A percentile compares a stretch with the other conserved stretches of the same genome.
Conservation (phyloP, 2,329 filamentous ascomycete species). For the Alternaria consortialis region DNA sequence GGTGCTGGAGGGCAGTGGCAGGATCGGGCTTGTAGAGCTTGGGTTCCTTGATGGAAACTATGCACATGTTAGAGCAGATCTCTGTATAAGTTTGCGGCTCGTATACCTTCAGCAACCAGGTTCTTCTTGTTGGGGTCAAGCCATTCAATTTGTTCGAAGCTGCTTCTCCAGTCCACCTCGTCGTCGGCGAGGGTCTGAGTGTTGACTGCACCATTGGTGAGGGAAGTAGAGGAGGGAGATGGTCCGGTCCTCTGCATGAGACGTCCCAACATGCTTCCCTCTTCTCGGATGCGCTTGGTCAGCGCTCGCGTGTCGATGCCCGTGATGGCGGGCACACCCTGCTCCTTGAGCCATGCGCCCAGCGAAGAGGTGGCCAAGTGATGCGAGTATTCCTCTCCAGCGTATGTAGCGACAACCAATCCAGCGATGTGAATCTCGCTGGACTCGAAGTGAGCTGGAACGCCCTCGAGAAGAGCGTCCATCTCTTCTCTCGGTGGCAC, state of each 20-base stretch:
- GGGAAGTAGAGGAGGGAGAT: constrained; percentile 27
- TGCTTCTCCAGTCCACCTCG: constrained; percentile 56
- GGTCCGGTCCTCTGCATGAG: constrained; percentile 76
- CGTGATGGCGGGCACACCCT: constrained; percentile 91
- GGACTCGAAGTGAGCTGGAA: constrained; percentile 94
- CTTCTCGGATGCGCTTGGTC: constrained; percentile 91
- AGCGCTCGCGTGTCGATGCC: constrained; percentile 92
- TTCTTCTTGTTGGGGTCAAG: constrained; percentile 92
- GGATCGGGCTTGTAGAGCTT: constrained; percentile 83
- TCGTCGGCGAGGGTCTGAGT: constrained; percentile 46
- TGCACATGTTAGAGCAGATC: constrained; percentile 29
- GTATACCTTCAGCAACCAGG: constrained; percentile 86
- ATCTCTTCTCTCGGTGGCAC: constrained; percentile 86
- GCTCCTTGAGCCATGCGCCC: constrained; percentile 94
- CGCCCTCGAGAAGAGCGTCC: constrained; percentile 83
- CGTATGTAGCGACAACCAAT: constrained; percentile 88
- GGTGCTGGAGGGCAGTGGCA: constrained; percentile 78
- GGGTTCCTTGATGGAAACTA: constrained; percentile 88
- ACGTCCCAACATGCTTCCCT: constrained; percentile 95
- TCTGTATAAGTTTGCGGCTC: constrained; percentile 11
- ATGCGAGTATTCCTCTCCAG: constrained; percentile 95
- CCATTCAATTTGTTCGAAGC: constrained; percentile 87
- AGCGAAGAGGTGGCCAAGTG: constrained; percentile 90
- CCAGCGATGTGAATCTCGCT: constrained; percentile 92
- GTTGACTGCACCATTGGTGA: constrained; percentile 53